Conservation (phyloP, 768 basidiomycete genomes). For the Termitomyces sp. region DNA sequence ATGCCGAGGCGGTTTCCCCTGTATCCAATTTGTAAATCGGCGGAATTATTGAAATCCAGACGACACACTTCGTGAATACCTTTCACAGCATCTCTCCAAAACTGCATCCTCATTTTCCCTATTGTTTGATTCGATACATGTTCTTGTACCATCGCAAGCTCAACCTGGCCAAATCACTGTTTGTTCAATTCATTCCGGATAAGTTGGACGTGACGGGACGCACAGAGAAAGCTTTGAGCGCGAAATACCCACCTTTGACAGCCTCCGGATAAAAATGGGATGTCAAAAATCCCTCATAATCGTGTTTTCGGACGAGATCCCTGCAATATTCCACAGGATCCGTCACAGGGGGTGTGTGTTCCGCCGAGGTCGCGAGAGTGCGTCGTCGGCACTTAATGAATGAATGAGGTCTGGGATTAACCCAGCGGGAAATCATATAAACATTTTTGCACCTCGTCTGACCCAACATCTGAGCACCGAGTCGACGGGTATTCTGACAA, state of each 20-base stretch:
- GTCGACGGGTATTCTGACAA: neutral
- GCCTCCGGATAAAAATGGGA: constrained; percentile 71
- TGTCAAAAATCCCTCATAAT: constrained; percentile 77
- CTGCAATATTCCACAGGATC: constrained; percentile 66
- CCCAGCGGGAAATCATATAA: neutral
- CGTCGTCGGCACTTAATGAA: constrained; percentile 4
- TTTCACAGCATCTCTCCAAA: constrained; percentile 82
- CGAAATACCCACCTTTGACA: constrained; percentile 68
- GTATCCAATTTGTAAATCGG: constrained; percentile 16
- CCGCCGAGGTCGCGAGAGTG: constrained; percentile 9
- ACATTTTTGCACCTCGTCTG: neutral
- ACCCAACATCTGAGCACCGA: neutral
- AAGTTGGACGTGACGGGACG: constrained; percentile 30
- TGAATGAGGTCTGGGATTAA: neutral
- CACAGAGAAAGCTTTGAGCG: constrained; percentile 82
- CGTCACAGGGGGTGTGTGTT: constrained; percentile 14
- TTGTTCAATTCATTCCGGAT: constrained; percentile 5
- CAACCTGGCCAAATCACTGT: constrained; percentile 47
- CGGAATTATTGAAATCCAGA: neutral
- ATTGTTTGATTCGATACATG: constrained; percentile 69
- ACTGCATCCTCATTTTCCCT: constrained; percentile 84
- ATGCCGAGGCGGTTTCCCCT: constrained; percentile 78
- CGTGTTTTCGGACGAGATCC: constrained; percentile 70
- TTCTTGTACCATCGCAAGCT: constrained; percentile 77
- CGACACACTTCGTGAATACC: constrained; percentile 58